Conservation (phyloP, 2,329 filamentous ascomycete species). For the Chaetomium olivaceum region DNA sequence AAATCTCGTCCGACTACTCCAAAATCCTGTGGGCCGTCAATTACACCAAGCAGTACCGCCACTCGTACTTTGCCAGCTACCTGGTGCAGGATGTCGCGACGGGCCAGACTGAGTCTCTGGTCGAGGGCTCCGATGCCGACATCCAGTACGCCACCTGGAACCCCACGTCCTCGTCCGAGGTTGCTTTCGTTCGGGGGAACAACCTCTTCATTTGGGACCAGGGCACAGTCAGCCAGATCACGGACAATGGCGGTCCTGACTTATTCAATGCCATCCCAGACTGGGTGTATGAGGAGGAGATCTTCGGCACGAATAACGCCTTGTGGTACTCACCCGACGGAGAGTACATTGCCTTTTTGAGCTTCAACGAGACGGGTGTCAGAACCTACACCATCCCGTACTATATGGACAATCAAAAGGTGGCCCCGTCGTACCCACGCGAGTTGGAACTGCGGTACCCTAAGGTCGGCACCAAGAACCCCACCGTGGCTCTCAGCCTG, state of each 20-base stretch:
- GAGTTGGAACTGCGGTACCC: constrained; percentile 67
- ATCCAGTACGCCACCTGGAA: constrained; percentile 67
- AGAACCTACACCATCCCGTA: constrained; percentile 66
- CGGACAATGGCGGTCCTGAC: constrained; percentile 59
- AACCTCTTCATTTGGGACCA: constrained; percentile 62
- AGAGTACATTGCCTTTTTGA: constrained; percentile 55
- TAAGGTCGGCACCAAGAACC: constrained; percentile 68
- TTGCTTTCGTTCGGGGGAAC: constrained; percentile 68
- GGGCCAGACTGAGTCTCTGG: constrained; percentile 55
- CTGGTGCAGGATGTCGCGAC: constrained; percentile 62
- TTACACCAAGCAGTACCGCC: constrained; percentile 66
- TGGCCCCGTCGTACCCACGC: constrained; percentile 61
- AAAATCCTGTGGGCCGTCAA: constrained; percentile 65
- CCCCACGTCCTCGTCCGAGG: constrained; percentile 52
- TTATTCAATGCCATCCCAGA: constrained; percentile 66
- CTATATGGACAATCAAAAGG: constrained; percentile 60
- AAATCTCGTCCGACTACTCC: constrained; percentile 60
- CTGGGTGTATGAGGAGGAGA: constrained; percentile 64
- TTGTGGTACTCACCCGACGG: constrained; percentile 61
- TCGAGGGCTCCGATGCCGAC: constrained; percentile 60
- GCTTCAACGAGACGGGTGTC: constrained; percentile 66
- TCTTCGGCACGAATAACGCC: constrained; percentile 52
- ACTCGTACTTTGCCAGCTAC: constrained; percentile 69
- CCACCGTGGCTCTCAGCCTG: constrained; percentile 62
- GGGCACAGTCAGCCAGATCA: constrained; percentile 58